phyloP scores from a whole-genome alignment of 345 rosid genomes.

The Corchorus capsularis region DNA sequence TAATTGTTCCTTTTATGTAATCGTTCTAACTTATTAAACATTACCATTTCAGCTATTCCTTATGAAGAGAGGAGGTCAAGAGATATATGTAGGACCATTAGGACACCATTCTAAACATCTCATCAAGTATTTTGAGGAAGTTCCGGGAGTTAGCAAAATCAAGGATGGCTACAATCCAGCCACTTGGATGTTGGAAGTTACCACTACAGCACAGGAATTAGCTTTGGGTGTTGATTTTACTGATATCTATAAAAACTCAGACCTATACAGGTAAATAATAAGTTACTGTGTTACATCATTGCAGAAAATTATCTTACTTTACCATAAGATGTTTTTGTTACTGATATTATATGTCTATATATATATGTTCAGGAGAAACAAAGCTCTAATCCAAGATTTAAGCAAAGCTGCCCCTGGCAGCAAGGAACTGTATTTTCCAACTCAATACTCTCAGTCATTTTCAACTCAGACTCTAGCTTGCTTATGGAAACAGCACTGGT shows the following conservation, averaged over 20 bases:
- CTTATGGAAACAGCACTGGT: constrained; percentile 72
- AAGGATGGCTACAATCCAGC: constrained; percentile 83
- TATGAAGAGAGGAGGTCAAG: constrained; percentile 76
- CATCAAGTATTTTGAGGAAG: constrained; percentile 69
- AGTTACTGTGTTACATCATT: background rate
- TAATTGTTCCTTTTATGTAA: background rate
- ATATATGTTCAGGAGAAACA: constrained; percentile 58
- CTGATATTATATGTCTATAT: background rate
- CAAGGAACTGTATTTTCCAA: constrained; percentile 56
- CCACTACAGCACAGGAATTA: constrained; percentile 55
- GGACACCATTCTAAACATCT: constrained; percentile 66
- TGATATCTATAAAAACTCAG: constrained; percentile 56
- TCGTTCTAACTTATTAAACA: background rate
- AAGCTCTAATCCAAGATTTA: constrained; percentile 53
- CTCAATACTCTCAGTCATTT: constrained; percentile 56
- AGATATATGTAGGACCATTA: constrained; percentile 76
- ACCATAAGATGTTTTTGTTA: background rate
- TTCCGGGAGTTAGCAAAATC: constrained; percentile 61
- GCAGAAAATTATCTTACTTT: background rate
- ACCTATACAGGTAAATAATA: constrained; percentile 49
- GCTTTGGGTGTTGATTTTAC: constrained; percentile 65
- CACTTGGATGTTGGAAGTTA: constrained; percentile 87
- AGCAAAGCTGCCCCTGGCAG: constrained; percentile 59
- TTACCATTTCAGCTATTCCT: constrained; percentile 56
- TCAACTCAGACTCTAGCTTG: constrained; percentile 61